These are phyloP conservation scores for Bryoglossum gracile DNA, from an alignment of 495 filamentous ascomycete species.

Conservation along the genomic window DNA sequence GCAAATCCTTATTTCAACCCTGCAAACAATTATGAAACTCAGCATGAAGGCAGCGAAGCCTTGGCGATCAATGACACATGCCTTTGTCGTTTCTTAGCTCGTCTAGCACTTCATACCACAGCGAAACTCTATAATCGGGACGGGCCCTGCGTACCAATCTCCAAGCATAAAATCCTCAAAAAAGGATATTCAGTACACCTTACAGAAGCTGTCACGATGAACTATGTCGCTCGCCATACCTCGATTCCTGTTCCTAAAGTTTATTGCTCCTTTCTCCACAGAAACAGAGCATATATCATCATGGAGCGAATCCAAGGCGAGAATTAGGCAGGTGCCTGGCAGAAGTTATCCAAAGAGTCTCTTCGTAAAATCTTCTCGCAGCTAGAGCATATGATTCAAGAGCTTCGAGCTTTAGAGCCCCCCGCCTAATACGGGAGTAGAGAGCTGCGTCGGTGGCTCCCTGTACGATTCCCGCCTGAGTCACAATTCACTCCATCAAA, in stretches of 20 bases:
- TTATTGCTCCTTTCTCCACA: constrained; percentile 39
- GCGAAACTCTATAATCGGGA: neutral
- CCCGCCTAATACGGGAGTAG: constrained; percentile 26
- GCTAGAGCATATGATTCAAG: constrained; percentile 31
- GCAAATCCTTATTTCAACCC: no score
- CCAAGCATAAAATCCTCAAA: constrained; percentile 28
- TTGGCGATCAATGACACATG: constrained; percentile 11
- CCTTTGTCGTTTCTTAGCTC: constrained; percentile 9
- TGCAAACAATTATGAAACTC: no score
- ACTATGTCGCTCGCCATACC: constrained; percentile 39
- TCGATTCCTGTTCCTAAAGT: constrained; percentile 47
- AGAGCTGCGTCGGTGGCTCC: constrained; percentile 33
- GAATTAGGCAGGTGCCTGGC: constrained; percentile 29
- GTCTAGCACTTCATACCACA: constrained; percentile 8
- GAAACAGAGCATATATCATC: constrained; percentile 38
- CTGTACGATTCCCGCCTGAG: constrained; percentile 37
- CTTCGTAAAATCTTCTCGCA: constrained; percentile 38
- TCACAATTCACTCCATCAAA: no score
- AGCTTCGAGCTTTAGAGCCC: constrained; percentile 38
- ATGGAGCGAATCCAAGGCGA: constrained; percentile 46
- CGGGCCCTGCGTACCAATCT: constrained; percentile 1
- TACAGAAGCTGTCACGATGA: constrained; percentile 43
- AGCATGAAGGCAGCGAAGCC: no score
- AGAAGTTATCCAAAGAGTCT: constrained; percentile 30
- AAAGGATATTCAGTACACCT: constrained; percentile 30